phyloP scores from a whole-genome alignment of 495 filamentous ascomycete species.

The Collariella sp. region DNA sequence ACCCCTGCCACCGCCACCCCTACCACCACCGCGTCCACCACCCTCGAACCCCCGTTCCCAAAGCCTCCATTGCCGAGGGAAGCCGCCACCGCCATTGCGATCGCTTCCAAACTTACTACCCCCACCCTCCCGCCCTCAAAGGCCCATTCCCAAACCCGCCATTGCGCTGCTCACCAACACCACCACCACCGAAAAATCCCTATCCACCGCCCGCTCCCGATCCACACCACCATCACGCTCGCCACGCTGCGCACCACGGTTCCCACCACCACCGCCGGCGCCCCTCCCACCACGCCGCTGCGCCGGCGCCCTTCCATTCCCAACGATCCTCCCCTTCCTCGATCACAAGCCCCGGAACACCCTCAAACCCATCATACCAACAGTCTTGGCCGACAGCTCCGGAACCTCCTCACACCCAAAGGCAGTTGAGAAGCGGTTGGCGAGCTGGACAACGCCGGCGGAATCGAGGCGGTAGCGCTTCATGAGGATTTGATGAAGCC shows the following conservation, averaged over 20 bases:
- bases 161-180: too few relatives aligned
- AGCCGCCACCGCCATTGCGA: background rate
- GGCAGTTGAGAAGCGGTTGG: slow-evolving; percentile 19
- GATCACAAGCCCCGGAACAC: slow-evolving; percentile 22
- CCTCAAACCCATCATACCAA: slow-evolving; percentile 29
- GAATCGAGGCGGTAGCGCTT: slow-evolving; percentile 10
- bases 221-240: background rate
- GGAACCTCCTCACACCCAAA: slow-evolving; percentile 21
- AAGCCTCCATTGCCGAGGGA: too few relatives aligned
- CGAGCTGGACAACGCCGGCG: slow-evolving; percentile 14
- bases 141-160: background rate
- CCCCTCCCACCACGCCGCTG: too few relatives aligned
- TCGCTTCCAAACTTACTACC: background rate
- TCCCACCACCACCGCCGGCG: background rate
- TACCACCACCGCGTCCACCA: background rate
- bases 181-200: background rate
- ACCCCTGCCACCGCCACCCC: background rate
- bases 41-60: background rate
- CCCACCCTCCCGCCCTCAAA: background rate
- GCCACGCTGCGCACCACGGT: too few relatives aligned
- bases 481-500: slow-evolving; percentile 22
- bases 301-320: background rate
- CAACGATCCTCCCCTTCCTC: background rate
- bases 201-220: background rate
- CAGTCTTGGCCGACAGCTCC: slow-evolving; percentile 4